Conservation (phyloP, 192 early-diverging fungal genomes). For the Podila horticola region DNA sequence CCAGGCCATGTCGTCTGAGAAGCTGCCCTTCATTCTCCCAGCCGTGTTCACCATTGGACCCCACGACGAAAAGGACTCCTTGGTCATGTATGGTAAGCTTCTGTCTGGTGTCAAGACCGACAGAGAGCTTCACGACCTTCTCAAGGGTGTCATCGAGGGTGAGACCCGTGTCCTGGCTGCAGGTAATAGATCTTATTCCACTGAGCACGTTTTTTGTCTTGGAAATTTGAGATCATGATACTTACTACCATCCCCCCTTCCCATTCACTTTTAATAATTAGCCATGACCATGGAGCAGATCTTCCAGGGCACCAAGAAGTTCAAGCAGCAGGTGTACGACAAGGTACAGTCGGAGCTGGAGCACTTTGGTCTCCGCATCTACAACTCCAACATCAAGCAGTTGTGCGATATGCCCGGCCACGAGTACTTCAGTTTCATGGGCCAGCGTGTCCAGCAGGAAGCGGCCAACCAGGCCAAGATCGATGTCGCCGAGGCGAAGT, state of each 20-base stretch:
- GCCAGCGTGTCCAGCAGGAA: constrained; percentile 54
- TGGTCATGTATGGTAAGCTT: constrained; percentile 36
- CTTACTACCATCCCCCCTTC: neutral
- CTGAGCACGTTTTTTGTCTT: neutral
- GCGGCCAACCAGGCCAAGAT: constrained; percentile 69
- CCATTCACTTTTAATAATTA: neutral
- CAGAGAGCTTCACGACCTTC: constrained; percentile 48
- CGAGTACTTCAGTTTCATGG: constrained; percentile 66
- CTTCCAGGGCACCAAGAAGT: constrained; percentile 61
- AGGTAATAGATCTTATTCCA: neutral
- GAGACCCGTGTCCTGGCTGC: constrained; percentile 67
- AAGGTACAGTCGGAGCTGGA: constrained; percentile 61
- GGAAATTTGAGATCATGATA: neutral
- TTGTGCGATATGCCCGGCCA: constrained; percentile 59
- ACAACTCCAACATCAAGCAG: constrained; percentile 68
- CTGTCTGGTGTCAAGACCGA: constrained; percentile 18
- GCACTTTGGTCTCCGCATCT: constrained; percentile 65
- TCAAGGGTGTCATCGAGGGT: constrained; percentile 64
- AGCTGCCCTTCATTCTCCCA: constrained; percentile 60
- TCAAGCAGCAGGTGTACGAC: constrained; percentile 62
- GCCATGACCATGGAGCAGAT: constrained; percentile 68
- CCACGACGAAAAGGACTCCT: constrained; percentile 11
- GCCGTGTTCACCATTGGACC: constrained; percentile 65
- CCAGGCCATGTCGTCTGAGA: constrained; percentile 61
- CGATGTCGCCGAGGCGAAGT: constrained; percentile 63